Evolutionary conservation across 768 basidiomycete genomes (phyloP).

Genomic region (Porpolomopsis calyptriformis): DNA sequence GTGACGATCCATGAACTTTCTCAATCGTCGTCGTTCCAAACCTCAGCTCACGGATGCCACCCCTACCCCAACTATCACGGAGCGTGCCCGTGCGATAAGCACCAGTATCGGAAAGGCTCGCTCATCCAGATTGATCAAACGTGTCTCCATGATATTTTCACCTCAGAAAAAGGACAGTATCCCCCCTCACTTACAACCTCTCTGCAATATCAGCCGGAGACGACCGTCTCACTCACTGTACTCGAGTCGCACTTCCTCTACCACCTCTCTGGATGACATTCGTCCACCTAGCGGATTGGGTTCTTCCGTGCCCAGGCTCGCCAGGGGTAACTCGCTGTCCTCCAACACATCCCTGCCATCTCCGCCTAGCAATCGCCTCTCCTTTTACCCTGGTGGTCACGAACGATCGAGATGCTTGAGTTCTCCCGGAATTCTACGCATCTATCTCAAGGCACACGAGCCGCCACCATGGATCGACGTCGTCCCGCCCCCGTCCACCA

Average conservation of each 20-base stretch:
- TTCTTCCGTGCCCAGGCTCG: neutral
- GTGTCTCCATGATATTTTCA: constrained; percentile 18
- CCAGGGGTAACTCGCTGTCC: constrained; percentile 24
- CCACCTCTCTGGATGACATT: constrained; percentile 21
- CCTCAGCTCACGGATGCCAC: neutral
- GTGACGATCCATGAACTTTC: constrained; percentile 2
- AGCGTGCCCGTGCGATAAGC: neutral
- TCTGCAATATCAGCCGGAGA: constrained; percentile 6
- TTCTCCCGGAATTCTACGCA: constrained; percentile 28
- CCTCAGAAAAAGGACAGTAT: constrained; percentile 8
- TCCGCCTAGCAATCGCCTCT: constrained; percentile 18
- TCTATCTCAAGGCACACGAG: constrained; percentile 13
- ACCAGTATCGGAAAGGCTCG: neutral
- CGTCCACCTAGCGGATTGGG: constrained; percentile 38
- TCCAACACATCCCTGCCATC: constrained; percentile 28
- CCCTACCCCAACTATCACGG: neutral
- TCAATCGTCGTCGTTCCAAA: constrained; percentile 8
- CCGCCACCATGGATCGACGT: constrained; percentile 11
- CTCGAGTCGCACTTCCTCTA: constrained; percentile 9
- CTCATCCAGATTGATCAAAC: constrained; percentile 14
- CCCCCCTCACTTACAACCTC: constrained; percentile 2
- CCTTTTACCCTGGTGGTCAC: neutral
- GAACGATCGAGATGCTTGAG: constrained; percentile 25
- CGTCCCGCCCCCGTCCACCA: constrained; percentile 10
- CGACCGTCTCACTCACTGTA: constrained; percentile 10